A percentile compares a stretch with the other conserved stretches of the same genome.
Evolutionary conservation across 2,329 filamentous ascomycete genomes (phyloP).

Genomic region (Colletotrichum gigasporum): DNA sequence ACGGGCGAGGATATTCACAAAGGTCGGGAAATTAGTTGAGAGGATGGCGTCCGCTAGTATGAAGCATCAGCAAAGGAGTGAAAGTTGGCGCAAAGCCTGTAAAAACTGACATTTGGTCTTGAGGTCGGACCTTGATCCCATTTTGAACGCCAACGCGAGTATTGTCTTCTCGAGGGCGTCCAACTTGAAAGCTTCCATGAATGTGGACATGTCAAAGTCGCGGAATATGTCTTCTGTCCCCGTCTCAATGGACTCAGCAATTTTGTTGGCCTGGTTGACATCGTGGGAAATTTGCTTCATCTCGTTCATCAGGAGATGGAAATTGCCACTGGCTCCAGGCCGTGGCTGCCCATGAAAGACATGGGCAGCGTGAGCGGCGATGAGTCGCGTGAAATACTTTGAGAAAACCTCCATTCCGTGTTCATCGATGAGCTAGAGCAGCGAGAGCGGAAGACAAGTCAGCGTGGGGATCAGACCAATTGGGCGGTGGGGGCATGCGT

Average conservation of each 20-base stretch:
- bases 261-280: conserved; percentile 84
- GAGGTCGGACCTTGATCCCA: conserved; percentile 80
- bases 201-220: conserved; percentile 94
- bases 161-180: conserved; percentile 89
- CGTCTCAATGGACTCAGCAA: conserved; percentile 91
- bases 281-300: conserved; percentile 87
- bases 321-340: conserved; percentile 81
- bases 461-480: conserved; percentile 12
- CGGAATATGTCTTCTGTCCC: conserved; percentile 93
- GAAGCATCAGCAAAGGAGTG: conserved; percentile 56
- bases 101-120: conserved; percentile 81
- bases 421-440: conserved; percentile 86
- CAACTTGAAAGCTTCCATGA: conserved; percentile 95
- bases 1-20: conserved; percentile 79
- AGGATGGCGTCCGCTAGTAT: conserved; percentile 85
- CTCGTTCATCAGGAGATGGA: conserved; percentile 83
- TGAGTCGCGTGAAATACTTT: conserved; percentile 92
- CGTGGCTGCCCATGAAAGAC: conserved; percentile 87
- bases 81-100: conserved; percentile 28
- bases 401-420: conserved; percentile 99
- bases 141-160: conserved; percentile 88
- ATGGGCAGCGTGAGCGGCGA: conserved; percentile 88
- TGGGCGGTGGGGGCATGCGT: not conserved
- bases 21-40: conserved; percentile 79
- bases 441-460: conserved; percentile 8